Evolutionary conservation across 2,329 filamentous ascomycete genomes (phyloP).

Genomic region (Phialophora chinensis): DNA sequence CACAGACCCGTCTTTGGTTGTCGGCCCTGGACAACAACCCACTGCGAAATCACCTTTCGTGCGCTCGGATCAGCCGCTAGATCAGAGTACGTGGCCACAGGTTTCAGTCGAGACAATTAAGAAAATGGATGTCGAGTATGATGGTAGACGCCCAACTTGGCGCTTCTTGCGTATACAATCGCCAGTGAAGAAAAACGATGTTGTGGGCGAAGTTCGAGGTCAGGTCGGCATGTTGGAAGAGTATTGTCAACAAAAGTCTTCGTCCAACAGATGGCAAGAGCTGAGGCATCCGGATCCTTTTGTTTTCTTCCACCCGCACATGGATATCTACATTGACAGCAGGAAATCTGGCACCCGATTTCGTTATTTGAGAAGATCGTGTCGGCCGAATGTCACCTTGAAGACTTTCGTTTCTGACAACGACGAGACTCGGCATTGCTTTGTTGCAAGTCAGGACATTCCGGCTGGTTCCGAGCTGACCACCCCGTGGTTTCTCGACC

Average conservation of each 20-base stretch:
- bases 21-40: constrained; percentile 64
- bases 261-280: constrained; percentile 70
- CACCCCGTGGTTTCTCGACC: constrained; percentile 56
- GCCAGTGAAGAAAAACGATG: constrained; percentile 58
- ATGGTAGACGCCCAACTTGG: constrained; percentile 71
- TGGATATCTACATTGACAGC: constrained; percentile 93
- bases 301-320: constrained; percentile 83
- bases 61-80: constrained; percentile 60
- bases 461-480: constrained; percentile 59
- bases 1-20: constrained; percentile 71
- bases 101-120: constrained; percentile 61
- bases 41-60: constrained; percentile 73
- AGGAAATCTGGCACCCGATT: constrained; percentile 83
- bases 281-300: constrained; percentile 68
- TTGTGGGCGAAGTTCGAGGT: constrained; percentile 77
- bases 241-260: constrained; percentile 66
- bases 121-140: constrained; percentile 54
- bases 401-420: constrained; percentile 79
- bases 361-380: constrained; percentile 90
- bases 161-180: constrained; percentile 62
- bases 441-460: constrained; percentile 81
- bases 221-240: constrained; percentile 75
- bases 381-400: constrained; percentile 83
- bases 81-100: constrained; percentile 60
- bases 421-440: constrained; percentile 87